Evolutionary conservation across 2,329 filamentous ascomycete genomes (phyloP), one percentile per base, ranked within the genome.

Genomic region (Cryphonectria naterciae): DNA sequence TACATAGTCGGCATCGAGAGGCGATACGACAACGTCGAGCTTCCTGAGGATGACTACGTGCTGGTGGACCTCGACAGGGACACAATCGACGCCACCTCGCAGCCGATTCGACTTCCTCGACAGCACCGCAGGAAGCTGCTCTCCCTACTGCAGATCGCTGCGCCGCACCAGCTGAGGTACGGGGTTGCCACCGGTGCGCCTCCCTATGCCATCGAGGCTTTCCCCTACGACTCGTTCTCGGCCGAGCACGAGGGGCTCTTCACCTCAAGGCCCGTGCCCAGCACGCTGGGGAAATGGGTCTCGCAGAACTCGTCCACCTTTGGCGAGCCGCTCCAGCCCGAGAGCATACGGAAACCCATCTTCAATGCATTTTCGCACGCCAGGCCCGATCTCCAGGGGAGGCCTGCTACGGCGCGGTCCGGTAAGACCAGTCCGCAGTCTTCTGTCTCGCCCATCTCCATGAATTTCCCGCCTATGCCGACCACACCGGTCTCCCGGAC

Each of bases 1-100:
- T 99, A 98, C 77, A 97, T 99, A 75, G 94, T 98, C 60, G 96
- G 96, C 65, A 93, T 99, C 70, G 96, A 99, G 82, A 89, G 95
- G 75, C 90, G 95, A 70, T 98, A 98, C 78, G 93, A 97, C 76
- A 89, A 89, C 70, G 88, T 94, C 63, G 91, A 94, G 75, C 87
- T 98, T 58, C 96, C 96, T 0, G 94, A 97, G 8, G 96, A 98
- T 76, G 96, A 98, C 78, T 98, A 95, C 79, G 95, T 98, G 25
- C 85, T 98, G 22, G 94, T 98, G 49, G 96, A 99, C 80, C 85
- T 99, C 67, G 96, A 99, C 80, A 90, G 92, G 79, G 93, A 99
- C 80, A 91, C 91, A 22, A 95, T 99, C 72, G 93, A 97, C 78
- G 92, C 94, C 65, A 96, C 94, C 1, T 85, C 89, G 7, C 88